Evolutionary conservation across 345 rosid species (phyloP).

Genomic region (Aquilaria malaccensis): DNA sequence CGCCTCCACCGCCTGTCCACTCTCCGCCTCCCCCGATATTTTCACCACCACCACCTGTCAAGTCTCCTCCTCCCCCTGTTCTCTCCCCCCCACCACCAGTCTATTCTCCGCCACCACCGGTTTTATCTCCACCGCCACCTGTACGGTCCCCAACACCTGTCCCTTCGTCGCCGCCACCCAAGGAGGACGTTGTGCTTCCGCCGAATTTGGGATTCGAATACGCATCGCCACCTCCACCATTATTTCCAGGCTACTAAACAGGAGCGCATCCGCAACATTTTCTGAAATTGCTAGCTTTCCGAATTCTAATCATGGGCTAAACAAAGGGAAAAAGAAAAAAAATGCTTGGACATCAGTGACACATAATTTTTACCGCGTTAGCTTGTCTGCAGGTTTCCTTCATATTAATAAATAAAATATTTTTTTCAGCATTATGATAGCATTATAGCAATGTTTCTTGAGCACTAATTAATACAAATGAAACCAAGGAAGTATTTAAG

Average conservation of each 20-base stretch:
- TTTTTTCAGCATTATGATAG: too few relatives aligned
- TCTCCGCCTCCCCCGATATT: conserved; percentile 24
- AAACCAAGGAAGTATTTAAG: too few relatives aligned
- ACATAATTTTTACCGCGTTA: not conserved
- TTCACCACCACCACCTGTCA: conserved; percentile 19
- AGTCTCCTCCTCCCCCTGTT: conserved; percentile 21
- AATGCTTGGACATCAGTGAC: not conserved
- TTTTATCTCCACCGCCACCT: conserved; percentile 13
- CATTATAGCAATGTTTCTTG: too few relatives aligned
- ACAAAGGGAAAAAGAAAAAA: not conserved
- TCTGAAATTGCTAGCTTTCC: not conserved
- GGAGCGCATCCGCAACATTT: not conserved
- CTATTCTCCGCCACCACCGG: conserved; percentile 16
- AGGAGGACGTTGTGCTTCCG: conserved; percentile 40
- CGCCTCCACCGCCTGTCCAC: conserved; percentile 5
- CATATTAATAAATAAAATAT: too few relatives aligned
- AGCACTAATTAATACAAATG: too few relatives aligned
- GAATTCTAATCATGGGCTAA: not conserved
- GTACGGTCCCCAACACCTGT: conserved; percentile 12
- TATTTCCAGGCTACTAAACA: conserved; percentile 58
- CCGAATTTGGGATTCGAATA: conserved; percentile 54
- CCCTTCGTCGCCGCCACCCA: conserved; percentile 22
- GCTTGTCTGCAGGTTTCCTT: not conserved
- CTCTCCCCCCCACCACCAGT: conserved; percentile 25
- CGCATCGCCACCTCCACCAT: conserved; percentile 80